Percentiles rank a stretch among this genome's conserved stretches.
Conservation (phyloP, 768 basidiomycete genomes). For the Russula sp. region DNA sequence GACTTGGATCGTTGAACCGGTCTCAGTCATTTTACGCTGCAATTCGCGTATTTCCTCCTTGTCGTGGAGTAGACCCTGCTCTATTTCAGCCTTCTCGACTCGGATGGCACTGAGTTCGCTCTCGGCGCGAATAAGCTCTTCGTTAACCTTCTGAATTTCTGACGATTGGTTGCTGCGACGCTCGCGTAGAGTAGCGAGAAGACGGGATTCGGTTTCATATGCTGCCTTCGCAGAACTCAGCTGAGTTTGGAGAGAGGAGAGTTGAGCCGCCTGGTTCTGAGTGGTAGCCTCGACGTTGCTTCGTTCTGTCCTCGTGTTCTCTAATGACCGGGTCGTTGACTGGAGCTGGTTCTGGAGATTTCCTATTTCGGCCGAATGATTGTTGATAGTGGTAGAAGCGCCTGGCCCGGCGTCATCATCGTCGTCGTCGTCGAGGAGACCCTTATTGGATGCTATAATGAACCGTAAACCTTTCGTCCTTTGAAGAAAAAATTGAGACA, state of each 20-base stretch:
- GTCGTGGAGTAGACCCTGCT: constrained; percentile 80
- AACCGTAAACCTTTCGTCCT: background rate
- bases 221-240: constrained; percentile 79
- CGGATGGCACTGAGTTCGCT: constrained; percentile 86
- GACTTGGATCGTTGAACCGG: constrained; percentile 64
- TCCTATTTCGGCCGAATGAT: constrained; percentile 82
- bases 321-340: constrained; percentile 72
- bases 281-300: constrained; percentile 60
- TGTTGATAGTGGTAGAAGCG: constrained; percentile 54
- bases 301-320: constrained; percentile 64
- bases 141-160: constrained; percentile 67
- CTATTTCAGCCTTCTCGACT: constrained; percentile 89
- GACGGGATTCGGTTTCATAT: constrained; percentile 78
- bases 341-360: constrained; percentile 82
- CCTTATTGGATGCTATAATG: constrained; percentile 36
- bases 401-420: constrained; percentile 53
- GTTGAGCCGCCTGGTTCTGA: constrained; percentile 65
- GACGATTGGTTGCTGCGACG: constrained; percentile 62
- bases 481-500: constrained; percentile 34
- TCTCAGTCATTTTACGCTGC: constrained; percentile 80
- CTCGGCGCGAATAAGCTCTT: constrained; percentile 85
- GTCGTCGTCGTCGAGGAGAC: constrained; percentile 77
- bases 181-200: constrained; percentile 65
- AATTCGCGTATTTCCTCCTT: constrained; percentile 91
- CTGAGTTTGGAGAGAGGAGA: constrained; percentile 79